These are phyloP conservation scores for Teunomyces funiuensis DNA, from an alignment of 805 yeast species.

Conservation along the genomic window DNA sequence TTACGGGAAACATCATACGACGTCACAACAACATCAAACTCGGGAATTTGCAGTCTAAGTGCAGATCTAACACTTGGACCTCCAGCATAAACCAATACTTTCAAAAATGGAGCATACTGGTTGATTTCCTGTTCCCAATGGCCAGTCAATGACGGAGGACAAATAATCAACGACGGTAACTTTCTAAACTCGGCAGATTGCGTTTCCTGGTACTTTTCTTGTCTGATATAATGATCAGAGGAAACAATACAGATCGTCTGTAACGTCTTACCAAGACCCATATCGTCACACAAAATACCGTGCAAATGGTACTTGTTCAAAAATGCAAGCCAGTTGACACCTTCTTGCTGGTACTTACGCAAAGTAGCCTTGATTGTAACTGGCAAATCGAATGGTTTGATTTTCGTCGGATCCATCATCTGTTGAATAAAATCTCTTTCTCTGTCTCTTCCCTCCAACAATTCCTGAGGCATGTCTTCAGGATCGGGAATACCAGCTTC, in stretches of 20 bases:
- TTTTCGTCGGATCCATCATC: constrained; percentile 95
- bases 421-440: constrained; percentile 94
- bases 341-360: constrained; percentile 95
- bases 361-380: constrained; percentile 89
- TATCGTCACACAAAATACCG: constrained; percentile 98
- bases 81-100: constrained; percentile 88
- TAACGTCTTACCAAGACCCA: constrained; percentile 97
- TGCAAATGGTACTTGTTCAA: constrained; percentile 92
- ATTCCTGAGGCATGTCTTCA: constrained; percentile 78
- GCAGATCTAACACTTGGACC: constrained; percentile 70
- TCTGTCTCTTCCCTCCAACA: constrained; percentile 84
- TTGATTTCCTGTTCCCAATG: constrained; percentile 97
- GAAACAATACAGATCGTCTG: constrained; percentile 97
- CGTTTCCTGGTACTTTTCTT: constrained; percentile 63
- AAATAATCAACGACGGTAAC: constrained; percentile 81
- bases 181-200: constrained; percentile 64
- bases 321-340: constrained; percentile 97
- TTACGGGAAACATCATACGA: constrained; percentile 96
- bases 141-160: constrained; percentile 97
- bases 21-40: constrained; percentile 85
- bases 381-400: constrained; percentile 84
- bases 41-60: constrained; percentile 50
- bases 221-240: constrained; percentile 88
- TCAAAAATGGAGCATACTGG: constrained; percentile 85
- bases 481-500: constrained; percentile 98